Evolutionary conservation across 1,284 basidiomycete genomes (phyloP).

Genomic region (Boletellus deceptivus): DNA sequence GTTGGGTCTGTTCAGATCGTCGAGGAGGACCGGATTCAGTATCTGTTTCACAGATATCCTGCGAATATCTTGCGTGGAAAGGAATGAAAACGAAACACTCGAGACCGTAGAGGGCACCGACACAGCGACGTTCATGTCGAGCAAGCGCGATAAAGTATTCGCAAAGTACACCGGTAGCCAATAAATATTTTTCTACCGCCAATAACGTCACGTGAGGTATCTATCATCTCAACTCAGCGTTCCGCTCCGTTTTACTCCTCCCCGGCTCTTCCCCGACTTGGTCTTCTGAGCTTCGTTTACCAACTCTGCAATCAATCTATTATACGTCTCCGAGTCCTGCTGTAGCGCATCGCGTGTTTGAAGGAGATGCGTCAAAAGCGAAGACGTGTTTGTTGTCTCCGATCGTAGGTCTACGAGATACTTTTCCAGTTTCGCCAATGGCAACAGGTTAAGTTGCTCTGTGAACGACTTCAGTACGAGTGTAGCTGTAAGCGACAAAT

Average conservation of each 20-base stretch:
- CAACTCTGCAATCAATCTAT: constrained; percentile 75
- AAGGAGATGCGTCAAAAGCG: constrained; percentile 74
- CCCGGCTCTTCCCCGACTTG: constrained; percentile 58
- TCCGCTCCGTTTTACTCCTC: constrained; percentile 49
- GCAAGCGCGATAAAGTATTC: background rate
- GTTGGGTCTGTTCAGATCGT: constrained; percentile 92
- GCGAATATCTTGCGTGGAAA: constrained; percentile 87
- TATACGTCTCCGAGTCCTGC: constrained; percentile 86
- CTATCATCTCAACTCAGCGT: constrained; percentile 31
- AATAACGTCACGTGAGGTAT: constrained; percentile 22
- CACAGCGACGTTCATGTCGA: constrained; percentile 87
- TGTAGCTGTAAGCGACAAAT: constrained; percentile 5
- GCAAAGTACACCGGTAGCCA: background rate
- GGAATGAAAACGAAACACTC: constrained; percentile 92
- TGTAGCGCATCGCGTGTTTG: constrained; percentile 82
- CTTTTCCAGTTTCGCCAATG: constrained; percentile 62
- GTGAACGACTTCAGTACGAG: constrained; percentile 5
- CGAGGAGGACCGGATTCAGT: constrained; percentile 89
- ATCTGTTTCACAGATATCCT: constrained; percentile 97
- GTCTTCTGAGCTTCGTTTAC: constrained; percentile 82
- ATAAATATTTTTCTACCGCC: constrained; percentile 17
- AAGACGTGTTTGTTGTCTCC: constrained; percentile 72
- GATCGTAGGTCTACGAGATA: constrained; percentile 63
- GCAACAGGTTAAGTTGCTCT: constrained; percentile 73
- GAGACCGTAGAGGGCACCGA: constrained; percentile 83